phyloP scores from a whole-genome alignment of 106 monocot genomes.

The Xerophyta viscosa region DNA sequence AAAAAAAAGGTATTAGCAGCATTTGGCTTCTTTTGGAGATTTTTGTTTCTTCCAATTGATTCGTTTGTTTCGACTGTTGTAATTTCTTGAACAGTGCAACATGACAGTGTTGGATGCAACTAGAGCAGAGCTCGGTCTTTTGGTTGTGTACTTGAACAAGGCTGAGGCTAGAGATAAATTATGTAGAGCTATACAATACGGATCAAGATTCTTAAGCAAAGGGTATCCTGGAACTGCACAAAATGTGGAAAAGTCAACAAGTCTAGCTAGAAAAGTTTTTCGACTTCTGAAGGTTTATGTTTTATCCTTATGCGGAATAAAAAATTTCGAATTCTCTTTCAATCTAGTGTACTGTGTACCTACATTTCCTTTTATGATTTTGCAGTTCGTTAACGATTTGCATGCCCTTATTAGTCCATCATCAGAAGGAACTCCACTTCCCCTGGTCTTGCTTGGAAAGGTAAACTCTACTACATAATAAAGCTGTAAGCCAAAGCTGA shows the following conservation, averaged over 20 bases:
- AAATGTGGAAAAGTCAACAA: constrained; percentile 81
- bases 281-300: constrained; percentile 68
- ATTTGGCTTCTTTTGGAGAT: too few species aligned
- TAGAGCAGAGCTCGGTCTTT: constrained; percentile 67
- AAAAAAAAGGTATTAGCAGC: too few species aligned
- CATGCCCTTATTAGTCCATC: constrained; percentile 83
- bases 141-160: constrained; percentile 83
- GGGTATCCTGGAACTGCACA: constrained; percentile 81
- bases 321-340: not conserved
- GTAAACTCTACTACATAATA: too few species aligned
- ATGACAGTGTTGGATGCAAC: constrained; percentile 69
- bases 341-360: too few species aligned
- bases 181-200: constrained; percentile 88
- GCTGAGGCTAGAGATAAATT: constrained; percentile 96
- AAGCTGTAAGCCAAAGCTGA: too few species aligned
- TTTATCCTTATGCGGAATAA: not conserved
- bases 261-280: constrained; percentile 82
- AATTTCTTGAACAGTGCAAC: too few species aligned
- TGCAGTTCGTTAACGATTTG: constrained; percentile 90
- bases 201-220: constrained; percentile 81
- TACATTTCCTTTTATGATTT: constrained; percentile 2
- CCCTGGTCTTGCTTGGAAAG: constrained; percentile 81
- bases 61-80: too few species aligned
- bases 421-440: constrained; percentile 54
- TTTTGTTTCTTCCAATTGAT: too few species aligned